phyloP scores from a whole-genome alignment of 306 rosid species.

The Abrus precatorius region DNA sequence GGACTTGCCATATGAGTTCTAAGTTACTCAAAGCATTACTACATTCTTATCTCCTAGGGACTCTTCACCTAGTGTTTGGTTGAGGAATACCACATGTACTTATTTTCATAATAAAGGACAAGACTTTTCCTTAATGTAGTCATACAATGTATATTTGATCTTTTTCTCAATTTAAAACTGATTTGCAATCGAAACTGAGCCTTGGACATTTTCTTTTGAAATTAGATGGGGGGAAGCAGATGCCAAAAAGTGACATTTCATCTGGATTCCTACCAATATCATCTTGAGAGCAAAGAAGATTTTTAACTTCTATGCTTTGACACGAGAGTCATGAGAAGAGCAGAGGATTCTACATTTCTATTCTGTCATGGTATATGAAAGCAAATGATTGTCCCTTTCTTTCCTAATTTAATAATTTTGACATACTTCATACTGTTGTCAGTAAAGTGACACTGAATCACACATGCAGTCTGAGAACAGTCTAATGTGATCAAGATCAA shows the following conservation, averaged over 20 bases:
- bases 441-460: no score
- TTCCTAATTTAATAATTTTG: neutral
- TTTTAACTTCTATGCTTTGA: slow-evolving; percentile 5
- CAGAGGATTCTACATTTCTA: slow-evolving; percentile 3
- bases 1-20: neutral
- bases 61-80: neutral
- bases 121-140: neutral
- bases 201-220: neutral
- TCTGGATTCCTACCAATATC: neutral
- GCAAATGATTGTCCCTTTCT: neutral
- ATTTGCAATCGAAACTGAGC: neutral
- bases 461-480: neutral
- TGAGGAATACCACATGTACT: slow-evolving; percentile 5
- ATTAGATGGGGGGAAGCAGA: neutral
- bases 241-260: neutral
- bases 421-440: neutral
- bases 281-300: neutral
- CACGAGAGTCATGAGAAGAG: slow-evolving; percentile 5
- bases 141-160: neutral
- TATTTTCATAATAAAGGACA: neutral
- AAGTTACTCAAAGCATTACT: slow-evolving; percentile 8
- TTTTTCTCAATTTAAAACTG: neutral
- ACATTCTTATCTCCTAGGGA: slow-evolving; percentile 16
- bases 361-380: neutral
- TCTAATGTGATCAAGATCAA: neutral